phyloP scores from a whole-genome alignment of 805 yeast genomes.

The Hyphopichia homilentoma region DNA sequence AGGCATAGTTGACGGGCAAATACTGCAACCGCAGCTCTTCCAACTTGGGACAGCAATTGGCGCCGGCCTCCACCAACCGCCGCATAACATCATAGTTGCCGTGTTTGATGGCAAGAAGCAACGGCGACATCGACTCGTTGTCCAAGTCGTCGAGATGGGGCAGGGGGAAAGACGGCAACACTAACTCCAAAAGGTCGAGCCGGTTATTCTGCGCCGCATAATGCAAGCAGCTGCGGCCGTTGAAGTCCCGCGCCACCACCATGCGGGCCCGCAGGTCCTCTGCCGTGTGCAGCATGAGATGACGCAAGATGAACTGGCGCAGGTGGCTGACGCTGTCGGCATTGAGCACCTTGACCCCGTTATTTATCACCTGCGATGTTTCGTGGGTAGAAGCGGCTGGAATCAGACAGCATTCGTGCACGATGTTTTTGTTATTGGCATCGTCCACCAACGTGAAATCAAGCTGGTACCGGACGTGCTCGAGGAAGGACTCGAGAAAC shows the following conservation, averaged over 20 bases:
- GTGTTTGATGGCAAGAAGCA: conserved; percentile 72
- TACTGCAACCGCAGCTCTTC: conserved; percentile 58
- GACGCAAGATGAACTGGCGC: conserved; percentile 32
- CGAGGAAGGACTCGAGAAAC: conserved; percentile 50
- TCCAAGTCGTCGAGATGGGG: conserved; percentile 51
- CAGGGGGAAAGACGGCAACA: conserved; percentile 36
- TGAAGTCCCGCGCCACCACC: conserved; percentile 48
- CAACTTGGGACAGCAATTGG: conserved; percentile 40
- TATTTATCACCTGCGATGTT: conserved; percentile 29
- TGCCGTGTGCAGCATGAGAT: conserved; percentile 22
- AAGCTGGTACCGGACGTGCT: conserved; percentile 42
- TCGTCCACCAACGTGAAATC: conserved; percentile 68
- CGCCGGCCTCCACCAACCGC: conserved; percentile 29
- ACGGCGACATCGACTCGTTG: conserved; percentile 76
- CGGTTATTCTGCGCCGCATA: conserved; percentile 67
- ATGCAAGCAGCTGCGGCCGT: conserved; percentile 82
- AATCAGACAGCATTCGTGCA: conserved; percentile 63
- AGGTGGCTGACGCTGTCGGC: conserved; percentile 38
- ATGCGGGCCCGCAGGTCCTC: conserved; percentile 15
- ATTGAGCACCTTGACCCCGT: conserved; percentile 39
- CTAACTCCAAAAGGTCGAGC: conserved; percentile 38
- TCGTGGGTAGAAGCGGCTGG: conserved; percentile 33
- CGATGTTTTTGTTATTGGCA: conserved; percentile 55
- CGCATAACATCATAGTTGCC: conserved; percentile 47
- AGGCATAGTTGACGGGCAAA: conserved; percentile 79